These are phyloP conservation scores for Lentinula sp. DNA, from an alignment of 768 basidiomycete genomes.

Conservation along the genomic window DNA sequence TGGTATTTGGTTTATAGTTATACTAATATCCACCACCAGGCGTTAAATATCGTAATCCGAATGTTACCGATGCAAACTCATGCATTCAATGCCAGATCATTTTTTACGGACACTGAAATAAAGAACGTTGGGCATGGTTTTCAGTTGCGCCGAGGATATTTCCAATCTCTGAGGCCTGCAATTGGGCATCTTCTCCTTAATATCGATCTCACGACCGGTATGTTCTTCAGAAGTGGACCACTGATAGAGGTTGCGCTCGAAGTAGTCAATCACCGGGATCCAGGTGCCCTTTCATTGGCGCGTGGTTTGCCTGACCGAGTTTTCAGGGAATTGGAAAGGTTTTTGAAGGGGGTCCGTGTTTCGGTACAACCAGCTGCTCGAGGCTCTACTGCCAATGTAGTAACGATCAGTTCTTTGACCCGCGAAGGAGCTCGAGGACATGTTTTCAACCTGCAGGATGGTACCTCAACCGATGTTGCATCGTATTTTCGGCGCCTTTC, in stretches of 20 bases:
- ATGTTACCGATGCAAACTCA: slow-evolving; percentile 66
- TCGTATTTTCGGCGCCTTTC: slow-evolving; percentile 17
- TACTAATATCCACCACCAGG: slow-evolving; percentile 30
- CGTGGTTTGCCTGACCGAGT: slow-evolving; percentile 43
- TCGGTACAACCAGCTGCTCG: slow-evolving; percentile 17
- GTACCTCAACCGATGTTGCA: slow-evolving; percentile 39
- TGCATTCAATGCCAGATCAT: slow-evolving; percentile 70
- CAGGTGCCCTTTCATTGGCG: slow-evolving; percentile 27
- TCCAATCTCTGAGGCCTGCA: slow-evolving; percentile 71
- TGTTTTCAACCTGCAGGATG: slow-evolving; percentile 44
- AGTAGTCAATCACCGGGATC: slow-evolving; percentile 29
- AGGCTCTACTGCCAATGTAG: slow-evolving; percentile 9
- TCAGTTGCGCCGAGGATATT: slow-evolving; percentile 73
- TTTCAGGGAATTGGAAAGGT: slow-evolving; percentile 32
- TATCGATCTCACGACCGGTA: slow-evolving; percentile 71
- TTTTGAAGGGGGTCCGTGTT: slow-evolving; percentile 29
- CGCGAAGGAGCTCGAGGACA: slow-evolving; percentile 38
- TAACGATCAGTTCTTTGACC: slow-evolving; percentile 46
- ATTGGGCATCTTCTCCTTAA: slow-evolving; percentile 63
- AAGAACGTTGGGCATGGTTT: slow-evolving; percentile 55
- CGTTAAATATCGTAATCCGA: slow-evolving; percentile 68
- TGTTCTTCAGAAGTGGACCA: slow-evolving; percentile 65
- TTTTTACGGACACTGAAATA: slow-evolving; percentile 56
- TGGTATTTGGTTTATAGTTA: neutral
- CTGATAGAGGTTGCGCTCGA: slow-evolving; percentile 56